Percentiles rank a stretch among this genome's conserved stretches.
Evolutionary conservation across 140 eudicot species (phyloP).

Genomic region (Flaveria floridana): DNA sequence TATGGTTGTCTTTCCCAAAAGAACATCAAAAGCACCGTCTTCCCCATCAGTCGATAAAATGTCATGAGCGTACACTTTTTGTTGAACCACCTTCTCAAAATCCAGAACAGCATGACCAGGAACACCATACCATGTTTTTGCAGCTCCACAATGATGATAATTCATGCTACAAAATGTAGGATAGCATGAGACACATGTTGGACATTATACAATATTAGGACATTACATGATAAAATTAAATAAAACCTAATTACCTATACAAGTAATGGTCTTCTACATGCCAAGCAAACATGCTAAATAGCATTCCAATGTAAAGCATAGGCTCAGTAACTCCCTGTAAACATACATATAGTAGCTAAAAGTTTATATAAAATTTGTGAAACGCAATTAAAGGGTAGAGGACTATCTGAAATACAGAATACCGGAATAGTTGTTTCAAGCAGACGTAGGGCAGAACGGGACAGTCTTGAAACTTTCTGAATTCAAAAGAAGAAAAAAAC

Average conservation of each 20-base stretch:
- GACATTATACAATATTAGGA: neutral
- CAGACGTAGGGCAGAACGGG: slow-evolving; percentile 76
- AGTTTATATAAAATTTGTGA: neutral
- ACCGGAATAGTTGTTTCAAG: slow-evolving; percentile 89
- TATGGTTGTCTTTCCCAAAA: slow-evolving; percentile 87
- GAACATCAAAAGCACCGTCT: slow-evolving; percentile 96
- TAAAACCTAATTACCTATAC: slow-evolving; percentile 54
- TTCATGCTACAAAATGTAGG: slow-evolving; percentile 61
- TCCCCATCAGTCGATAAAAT: slow-evolving; percentile 74
- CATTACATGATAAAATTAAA: neutral
- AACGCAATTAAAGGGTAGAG: neutral
- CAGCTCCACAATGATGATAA: slow-evolving; percentile 97
- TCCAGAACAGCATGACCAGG: slow-evolving; percentile 89
- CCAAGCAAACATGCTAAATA: slow-evolving; percentile 98
- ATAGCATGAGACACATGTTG: slow-evolving; percentile 12
- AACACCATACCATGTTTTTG: slow-evolving; percentile 98
- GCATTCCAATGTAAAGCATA: slow-evolving; percentile 97
- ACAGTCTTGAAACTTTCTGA: slow-evolving; percentile 80
- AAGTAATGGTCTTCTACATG: slow-evolving; percentile 98
- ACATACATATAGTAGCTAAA: slow-evolving; percentile 18
- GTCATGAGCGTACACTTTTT: slow-evolving; percentile 68
- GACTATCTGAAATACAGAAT: slow-evolving; percentile 9
- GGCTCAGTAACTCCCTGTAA: slow-evolving; percentile 97
- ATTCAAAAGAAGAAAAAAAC: slow-evolving; percentile 30
- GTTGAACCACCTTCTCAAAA: slow-evolving; percentile 78